Percentiles rank a stretch among this genome's conserved stretches.
Conservation (phyloP, 2,329 filamentous ascomycete genomes). For the Aspergillus spinulosporus region DNA sequence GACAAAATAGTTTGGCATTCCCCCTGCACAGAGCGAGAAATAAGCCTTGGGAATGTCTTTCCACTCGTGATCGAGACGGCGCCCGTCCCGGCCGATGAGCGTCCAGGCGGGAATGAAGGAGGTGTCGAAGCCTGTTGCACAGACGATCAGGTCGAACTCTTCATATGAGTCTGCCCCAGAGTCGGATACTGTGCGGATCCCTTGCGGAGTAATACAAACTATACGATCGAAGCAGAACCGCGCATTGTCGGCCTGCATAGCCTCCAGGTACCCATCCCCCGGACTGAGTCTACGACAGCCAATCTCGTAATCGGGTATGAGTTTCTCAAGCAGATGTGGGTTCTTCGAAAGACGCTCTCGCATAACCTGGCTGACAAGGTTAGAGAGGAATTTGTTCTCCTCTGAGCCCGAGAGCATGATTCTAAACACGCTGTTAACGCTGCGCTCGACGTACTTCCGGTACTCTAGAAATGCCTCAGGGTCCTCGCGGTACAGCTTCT, state of each 20-base stretch:
- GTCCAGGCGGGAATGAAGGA: slow-evolving; percentile 39
- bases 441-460: slow-evolving; percentile 25
- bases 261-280: slow-evolving; percentile 32
- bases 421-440: slow-evolving; percentile 17
- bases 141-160: slow-evolving; percentile 36
- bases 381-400: slow-evolving; percentile 10
- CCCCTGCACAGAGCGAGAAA: slow-evolving; percentile 23
- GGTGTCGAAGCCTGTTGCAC: slow-evolving; percentile 46
- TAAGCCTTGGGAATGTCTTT: slow-evolving; percentile 25
- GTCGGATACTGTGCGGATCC: slow-evolving; percentile 23
- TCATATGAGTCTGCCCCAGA: slow-evolving; percentile 2
- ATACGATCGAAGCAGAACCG: slow-evolving; percentile 24
- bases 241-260: slow-evolving; percentile 28
- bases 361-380: slow-evolving; percentile 19
- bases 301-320: slow-evolving; percentile 28
- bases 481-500: slow-evolving; percentile 21
- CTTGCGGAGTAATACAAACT: slow-evolving; percentile 23
- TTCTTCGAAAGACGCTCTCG: slow-evolving; percentile 20
- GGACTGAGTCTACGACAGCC: slow-evolving; percentile 33
- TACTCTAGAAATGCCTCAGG: slow-evolving; percentile 21
- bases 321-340: slow-evolving; percentile 22
- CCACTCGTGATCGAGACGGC: slow-evolving; percentile 26
- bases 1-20: slow-evolving; percentile 34
- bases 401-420: slow-evolving; percentile 20
- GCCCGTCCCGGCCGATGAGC: slow-evolving; percentile 32